Conservation (phyloP, 176 grass and related monocot genomes). For the Avena eriantha region DNA sequence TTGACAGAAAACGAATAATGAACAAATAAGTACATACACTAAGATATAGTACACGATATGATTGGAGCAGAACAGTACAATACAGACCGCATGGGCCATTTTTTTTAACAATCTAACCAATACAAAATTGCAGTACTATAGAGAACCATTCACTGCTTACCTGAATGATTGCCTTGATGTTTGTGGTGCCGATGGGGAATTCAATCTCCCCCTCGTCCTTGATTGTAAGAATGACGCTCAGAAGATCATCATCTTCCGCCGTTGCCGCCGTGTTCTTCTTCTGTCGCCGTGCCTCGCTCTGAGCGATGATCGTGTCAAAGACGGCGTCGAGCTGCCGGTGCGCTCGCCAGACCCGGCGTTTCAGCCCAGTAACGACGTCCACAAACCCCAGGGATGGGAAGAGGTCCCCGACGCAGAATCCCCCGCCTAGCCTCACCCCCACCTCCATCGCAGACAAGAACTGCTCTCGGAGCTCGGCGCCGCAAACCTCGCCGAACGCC, state of each 20-base stretch:
- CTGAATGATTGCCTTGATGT: slow-evolving; percentile 20
- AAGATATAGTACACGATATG: no score
- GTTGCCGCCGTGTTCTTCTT: background rate
- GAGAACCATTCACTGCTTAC: background rate
- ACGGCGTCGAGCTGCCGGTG: slow-evolving; percentile 34
- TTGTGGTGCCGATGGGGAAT: slow-evolving; percentile 5
- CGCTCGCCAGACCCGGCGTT: background rate
- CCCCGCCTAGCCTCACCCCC: background rate
- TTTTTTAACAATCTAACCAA: no score
- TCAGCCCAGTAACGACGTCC: background rate
- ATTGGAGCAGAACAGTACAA: no score
- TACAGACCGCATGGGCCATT: no score
- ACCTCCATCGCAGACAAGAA: slow-evolving; percentile 3
- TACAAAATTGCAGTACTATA: no score
- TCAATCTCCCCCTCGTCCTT: slow-evolving; percentile 16
- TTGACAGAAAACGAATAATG: background rate
- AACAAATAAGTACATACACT: no score
- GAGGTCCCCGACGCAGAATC: background rate
- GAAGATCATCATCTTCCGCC: background rate
- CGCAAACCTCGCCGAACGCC: background rate
- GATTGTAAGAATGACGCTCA: slow-evolving; percentile 47
- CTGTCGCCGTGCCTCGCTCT: background rate
- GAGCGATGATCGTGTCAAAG: background rate
- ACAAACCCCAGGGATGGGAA: background rate
- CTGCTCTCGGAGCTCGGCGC: background rate